Evolutionary conservation across 2,329 filamentous ascomycete genomes (phyloP), one percentile per base, ranked within the genome.

Genomic region (Monilinia vaccinii-corymbosi): DNA sequence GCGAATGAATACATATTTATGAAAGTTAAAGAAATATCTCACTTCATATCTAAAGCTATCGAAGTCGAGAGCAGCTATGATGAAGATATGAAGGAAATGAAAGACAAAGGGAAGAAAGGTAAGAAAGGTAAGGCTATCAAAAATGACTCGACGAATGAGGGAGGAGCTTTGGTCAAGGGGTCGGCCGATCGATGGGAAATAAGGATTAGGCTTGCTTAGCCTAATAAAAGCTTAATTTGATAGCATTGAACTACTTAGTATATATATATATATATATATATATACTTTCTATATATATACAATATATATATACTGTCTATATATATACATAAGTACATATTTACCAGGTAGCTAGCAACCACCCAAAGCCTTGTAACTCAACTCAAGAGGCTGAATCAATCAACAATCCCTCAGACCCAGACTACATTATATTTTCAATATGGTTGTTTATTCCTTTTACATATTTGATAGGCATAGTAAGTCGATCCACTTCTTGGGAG

Each of bases 401-500:
- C 25, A 45, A 25, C 11, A 10, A 34, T 11, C 34, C 11, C 13
- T 36, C 21, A 13, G 5, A 25, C 16, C 7, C 18, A 44, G 36
- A 44, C 36, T 18, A 32, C 51, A n/a, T 2, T 13, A 8, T 25
- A 32, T 21, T 42, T 25, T 40, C 40, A 40, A 45, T 7, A 97
- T 99, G 94, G 86, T 88, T 63, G 89, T 97, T 75, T 97, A 95
- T 77, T 92, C 91, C 62, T 96, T 99, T 77, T 96, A 96, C 80
- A 97, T 99, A 73, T 99, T 99, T 74, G 94, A 99, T 77, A 88
- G 94, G 66, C 94, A 99, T 76, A 96, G 94, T 97, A 81, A 72
- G 83, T 49, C 71, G 52, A 49, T 44, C 38, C 31, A 40, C 44
- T 44, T 51, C 48, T 45, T 31, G 44, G 36, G 23, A 40, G 23